A percentile compares a stretch with the other conserved stretches of the same genome.
These are phyloP conservation scores for Dendrobium chrysotoxum DNA, from an alignment of 106 monocot species.

Conservation along the genomic window DNA sequence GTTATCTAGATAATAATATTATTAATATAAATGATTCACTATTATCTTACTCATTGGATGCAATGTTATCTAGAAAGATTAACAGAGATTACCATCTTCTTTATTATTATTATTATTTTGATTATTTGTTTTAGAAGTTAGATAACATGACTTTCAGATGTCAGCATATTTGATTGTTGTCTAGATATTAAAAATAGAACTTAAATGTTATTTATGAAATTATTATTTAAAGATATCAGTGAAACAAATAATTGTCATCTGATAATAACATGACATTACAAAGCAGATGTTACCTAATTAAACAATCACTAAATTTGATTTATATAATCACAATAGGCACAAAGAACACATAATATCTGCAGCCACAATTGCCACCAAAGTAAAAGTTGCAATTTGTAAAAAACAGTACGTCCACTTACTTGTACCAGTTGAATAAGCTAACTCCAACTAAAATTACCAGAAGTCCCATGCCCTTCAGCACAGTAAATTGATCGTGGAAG, in stretches of 20 bases:
- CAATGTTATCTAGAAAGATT: too few species aligned
- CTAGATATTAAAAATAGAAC: too few species aligned
- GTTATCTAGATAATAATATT: too few species aligned
- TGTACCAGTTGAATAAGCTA: constrained; percentile 95
- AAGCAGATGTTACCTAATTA: background rate
- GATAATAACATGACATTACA: background rate
- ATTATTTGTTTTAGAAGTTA: too few species aligned
- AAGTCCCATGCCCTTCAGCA: constrained; percentile 79
- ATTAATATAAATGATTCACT: too few species aligned
- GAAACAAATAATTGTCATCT: background rate
- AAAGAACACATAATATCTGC: background rate
- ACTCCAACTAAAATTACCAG: constrained; percentile 72
- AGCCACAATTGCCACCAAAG: background rate
- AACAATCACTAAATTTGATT: background rate
- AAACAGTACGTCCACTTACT: constrained; percentile 54
- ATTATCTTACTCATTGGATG: too few species aligned
- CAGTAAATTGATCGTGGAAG: constrained; percentile 86
- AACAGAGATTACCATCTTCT: too few species aligned
- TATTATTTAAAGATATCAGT: too few species aligned
- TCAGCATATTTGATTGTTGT: too few species aligned
- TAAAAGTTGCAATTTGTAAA: background rate
- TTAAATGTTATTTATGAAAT: too few species aligned
- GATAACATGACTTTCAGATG: too few species aligned
- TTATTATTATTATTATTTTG: too few species aligned
- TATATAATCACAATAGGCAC: background rate